phyloP scores from a whole-genome alignment of 192 early-diverging fungal species.

The Pilobolus umbonatus region DNA sequence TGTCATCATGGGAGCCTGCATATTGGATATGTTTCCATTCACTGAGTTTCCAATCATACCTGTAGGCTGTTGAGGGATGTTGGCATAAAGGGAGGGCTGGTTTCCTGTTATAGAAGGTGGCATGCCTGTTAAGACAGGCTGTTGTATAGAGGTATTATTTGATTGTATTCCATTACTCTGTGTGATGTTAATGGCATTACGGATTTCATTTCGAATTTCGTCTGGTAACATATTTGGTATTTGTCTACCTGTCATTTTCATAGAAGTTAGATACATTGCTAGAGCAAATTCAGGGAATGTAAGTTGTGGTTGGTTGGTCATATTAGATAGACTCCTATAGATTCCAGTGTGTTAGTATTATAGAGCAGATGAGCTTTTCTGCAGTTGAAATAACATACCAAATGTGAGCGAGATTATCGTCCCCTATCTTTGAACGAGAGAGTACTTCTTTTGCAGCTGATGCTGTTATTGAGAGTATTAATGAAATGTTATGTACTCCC shows the following conservation, averaged over 20 bases:
- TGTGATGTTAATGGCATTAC: slow-evolving; percentile 18
- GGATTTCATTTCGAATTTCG: slow-evolving; percentile 44
- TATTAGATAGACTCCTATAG: slow-evolving; percentile 56
- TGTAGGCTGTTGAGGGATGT: background rate
- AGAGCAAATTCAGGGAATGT: slow-evolving; percentile 61
- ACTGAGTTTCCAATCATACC: background rate
- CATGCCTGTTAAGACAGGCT: slow-evolving; percentile 6
- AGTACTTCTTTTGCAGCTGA: slow-evolving; percentile 32
- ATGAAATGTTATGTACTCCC: background rate
- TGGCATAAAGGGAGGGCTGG: background rate
- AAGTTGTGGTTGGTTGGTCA: slow-evolving; percentile 41
- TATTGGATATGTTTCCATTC: background rate
- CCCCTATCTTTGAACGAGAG: slow-evolving; percentile 26
- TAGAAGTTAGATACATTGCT: slow-evolving; percentile 61
- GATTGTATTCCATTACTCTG: slow-evolving; percentile 14
- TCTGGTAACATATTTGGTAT: slow-evolving; percentile 49
- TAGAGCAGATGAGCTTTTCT: background rate
- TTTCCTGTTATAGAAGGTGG: background rate
- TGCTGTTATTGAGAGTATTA: slow-evolving; percentile 17
- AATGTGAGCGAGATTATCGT: slow-evolving; percentile 35
- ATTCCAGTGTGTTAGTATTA: background rate
- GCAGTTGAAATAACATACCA: slow-evolving; percentile 22
- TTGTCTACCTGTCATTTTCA: slow-evolving; percentile 47
- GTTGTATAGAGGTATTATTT: slow-evolving; percentile 5
- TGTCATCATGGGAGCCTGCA: slow-evolving; percentile 14